Percentiles rank a stretch among this genome's conserved stretches.
These are phyloP conservation scores for Dictyostelium citrinum DNA, from an alignment of 78 protist genomes.

Conservation along the genomic window DNA sequence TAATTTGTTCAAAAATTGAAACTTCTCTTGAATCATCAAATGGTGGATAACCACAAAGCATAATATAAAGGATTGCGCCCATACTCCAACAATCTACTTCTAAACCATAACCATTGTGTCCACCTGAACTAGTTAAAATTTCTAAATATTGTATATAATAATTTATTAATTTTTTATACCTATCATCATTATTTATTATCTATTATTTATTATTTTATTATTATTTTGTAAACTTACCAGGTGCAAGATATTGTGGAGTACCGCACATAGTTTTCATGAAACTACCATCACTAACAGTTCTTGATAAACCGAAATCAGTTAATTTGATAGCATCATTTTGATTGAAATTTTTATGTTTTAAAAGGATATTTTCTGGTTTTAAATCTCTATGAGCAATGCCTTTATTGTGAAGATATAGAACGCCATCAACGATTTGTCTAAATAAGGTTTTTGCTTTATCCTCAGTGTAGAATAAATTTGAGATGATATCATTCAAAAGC, in stretches of 20 bases:
- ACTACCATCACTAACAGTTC: slow-evolving; percentile 17
- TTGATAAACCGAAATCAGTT: slow-evolving; percentile 43
- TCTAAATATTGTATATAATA: not conserved
- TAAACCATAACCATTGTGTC: slow-evolving; percentile 64
- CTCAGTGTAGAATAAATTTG: slow-evolving; percentile 11
- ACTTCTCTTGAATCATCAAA: slow-evolving; percentile 52
- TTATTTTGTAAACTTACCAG: not conserved
- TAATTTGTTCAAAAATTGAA: slow-evolving; percentile 70
- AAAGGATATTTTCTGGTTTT: slow-evolving; percentile 69
- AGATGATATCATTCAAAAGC: slow-evolving; percentile 58
- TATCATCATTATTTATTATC: not conserved
- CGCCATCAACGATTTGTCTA: slow-evolving; percentile 79
- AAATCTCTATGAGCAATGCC: slow-evolving; percentile 84
- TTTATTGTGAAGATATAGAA: slow-evolving; percentile 69
- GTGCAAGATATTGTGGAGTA: slow-evolving; percentile 77
- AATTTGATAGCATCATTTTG: slow-evolving; percentile 26
- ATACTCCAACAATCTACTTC: slow-evolving; percentile 81
- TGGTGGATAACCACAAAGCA: slow-evolving; percentile 77
- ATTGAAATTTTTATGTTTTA: slow-evolving; percentile 10
- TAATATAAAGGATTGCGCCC: slow-evolving; percentile 80
- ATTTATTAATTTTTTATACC: not conserved
- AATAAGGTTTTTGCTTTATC: slow-evolving; percentile 41
- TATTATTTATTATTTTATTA: not conserved
- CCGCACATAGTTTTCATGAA: slow-evolving; percentile 79
- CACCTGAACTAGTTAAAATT: slow-evolving; percentile 27